Conservation (phyloP, 2,329 filamentous ascomycete species). For the Fusarium siculi region DNA sequence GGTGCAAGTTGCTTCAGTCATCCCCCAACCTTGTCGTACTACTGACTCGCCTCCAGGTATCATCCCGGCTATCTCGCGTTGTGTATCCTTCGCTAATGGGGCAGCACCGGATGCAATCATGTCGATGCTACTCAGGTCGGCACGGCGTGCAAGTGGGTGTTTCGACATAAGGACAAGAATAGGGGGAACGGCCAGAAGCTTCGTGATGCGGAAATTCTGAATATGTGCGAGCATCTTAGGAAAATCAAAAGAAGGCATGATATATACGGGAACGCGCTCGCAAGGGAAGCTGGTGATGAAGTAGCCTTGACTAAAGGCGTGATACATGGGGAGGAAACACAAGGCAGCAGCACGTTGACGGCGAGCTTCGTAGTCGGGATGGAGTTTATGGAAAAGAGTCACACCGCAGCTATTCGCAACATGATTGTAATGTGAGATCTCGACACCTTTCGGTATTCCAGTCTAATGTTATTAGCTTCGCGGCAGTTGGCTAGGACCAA, state of each 20-base stretch:
- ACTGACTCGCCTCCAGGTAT: constrained; percentile 55
- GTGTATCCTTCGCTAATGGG: constrained; percentile 68
- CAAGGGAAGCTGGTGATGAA: constrained; percentile 70
- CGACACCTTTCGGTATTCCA: constrained; percentile 84
- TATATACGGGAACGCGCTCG: constrained; percentile 73
- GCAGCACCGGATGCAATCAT: constrained; percentile 73
- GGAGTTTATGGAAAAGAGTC: constrained; percentile 54
- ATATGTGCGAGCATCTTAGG: constrained; percentile 75
- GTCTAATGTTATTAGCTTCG: constrained; percentile 56
- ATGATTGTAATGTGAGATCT: constrained; percentile 82
- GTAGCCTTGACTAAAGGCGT: constrained; percentile 77
- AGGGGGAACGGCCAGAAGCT: constrained; percentile 76
- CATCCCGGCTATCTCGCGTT: constrained; percentile 56
- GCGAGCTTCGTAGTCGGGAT: constrained; percentile 60
- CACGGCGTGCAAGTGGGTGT: constrained; percentile 71
- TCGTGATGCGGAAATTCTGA: constrained; percentile 74
- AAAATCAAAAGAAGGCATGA: constrained; percentile 84
- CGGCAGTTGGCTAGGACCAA: neutral
- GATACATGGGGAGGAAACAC: constrained; percentile 81
- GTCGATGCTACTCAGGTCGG: constrained; percentile 74
- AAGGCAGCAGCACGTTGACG: constrained; percentile 57
- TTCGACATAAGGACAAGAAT: constrained; percentile 80
- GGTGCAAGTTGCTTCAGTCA: constrained; percentile 85
- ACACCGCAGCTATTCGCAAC: constrained; percentile 75
- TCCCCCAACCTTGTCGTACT: constrained; percentile 81